Evolutionary conservation across 1,284 basidiomycete species (phyloP).

Genomic region (Mrakiaceae sp.): DNA sequence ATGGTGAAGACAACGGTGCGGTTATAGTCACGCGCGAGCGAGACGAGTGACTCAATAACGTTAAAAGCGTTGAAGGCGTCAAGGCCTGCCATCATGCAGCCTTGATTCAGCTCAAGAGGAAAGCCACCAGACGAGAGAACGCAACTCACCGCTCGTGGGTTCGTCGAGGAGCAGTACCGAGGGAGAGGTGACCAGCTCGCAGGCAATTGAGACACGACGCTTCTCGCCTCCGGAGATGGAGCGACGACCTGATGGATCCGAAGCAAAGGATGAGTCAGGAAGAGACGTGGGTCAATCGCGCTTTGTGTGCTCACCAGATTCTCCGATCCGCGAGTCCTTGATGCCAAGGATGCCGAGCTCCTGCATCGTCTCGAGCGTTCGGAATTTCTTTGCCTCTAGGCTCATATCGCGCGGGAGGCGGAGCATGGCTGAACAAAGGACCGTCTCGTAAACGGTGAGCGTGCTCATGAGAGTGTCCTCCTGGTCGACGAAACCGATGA

Average conservation of each 20-base stretch:
- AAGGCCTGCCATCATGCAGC: slow-evolving; percentile 45
- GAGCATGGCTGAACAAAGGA: slow-evolving; percentile 82
- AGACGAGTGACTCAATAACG: slow-evolving; percentile 77
- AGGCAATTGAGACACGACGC: slow-evolving; percentile 90
- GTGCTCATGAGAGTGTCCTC: slow-evolving; percentile 96
- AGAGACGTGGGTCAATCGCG: not conserved
- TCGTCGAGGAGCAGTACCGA: slow-evolving; percentile 94
- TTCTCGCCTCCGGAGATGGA: slow-evolving; percentile 95
- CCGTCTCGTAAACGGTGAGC: slow-evolving; percentile 93
- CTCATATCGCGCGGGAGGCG: slow-evolving; percentile 90
- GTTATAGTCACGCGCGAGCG: slow-evolving; percentile 76
- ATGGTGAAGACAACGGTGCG: slow-evolving; percentile 96
- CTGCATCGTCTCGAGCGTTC: slow-evolving; percentile 90
- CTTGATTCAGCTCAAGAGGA: slow-evolving; percentile 2
- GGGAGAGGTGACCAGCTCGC: slow-evolving; percentile 91
- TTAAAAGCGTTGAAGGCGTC: slow-evolving; percentile 94
- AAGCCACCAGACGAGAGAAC: not conserved
- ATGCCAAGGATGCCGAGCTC: slow-evolving; percentile 88
- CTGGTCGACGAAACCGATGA: slow-evolving; percentile 93
- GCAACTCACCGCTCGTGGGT: slow-evolving; percentile 70
- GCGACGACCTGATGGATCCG: slow-evolving; percentile 45
- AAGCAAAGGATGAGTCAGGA: slow-evolving; percentile 18
- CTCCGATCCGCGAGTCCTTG: slow-evolving; percentile 79
- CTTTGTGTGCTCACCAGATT: slow-evolving; percentile 48
- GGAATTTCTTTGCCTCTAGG: slow-evolving; percentile 79